Conservation (phyloP, 179 eudicot species). For the Vitellaria paradoxa region DNA sequence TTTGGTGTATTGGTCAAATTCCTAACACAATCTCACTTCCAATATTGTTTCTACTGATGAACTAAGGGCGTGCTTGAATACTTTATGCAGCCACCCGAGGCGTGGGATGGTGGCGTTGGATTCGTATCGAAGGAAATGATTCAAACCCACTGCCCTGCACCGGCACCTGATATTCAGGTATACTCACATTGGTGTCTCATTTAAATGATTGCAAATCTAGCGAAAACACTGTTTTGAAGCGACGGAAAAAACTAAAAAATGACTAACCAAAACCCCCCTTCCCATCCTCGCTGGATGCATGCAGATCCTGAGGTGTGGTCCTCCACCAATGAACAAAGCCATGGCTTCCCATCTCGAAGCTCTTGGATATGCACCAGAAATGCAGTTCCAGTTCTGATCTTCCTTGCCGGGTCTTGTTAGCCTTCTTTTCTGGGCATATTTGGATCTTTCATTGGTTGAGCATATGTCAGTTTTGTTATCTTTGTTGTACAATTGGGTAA, state of each 20-base stretch:
- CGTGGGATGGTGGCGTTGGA: slow-evolving; percentile 73
- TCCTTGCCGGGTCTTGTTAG: neutral
- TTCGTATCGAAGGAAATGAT: slow-evolving; percentile 72
- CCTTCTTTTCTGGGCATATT: neutral
- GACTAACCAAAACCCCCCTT: neutral
- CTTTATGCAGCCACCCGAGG: slow-evolving; percentile 54
- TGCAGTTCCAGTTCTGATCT: slow-evolving; percentile 74
- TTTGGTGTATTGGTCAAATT: no score
- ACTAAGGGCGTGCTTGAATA: slow-evolving; percentile 5
- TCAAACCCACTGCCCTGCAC: slow-evolving; percentile 64
- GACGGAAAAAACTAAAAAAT: neutral
- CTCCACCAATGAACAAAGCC: slow-evolving; percentile 85
- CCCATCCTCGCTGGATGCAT: neutral
- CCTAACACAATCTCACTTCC: no score
- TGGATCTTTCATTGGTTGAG: neutral
- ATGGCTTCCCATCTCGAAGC: slow-evolving; percentile 67
- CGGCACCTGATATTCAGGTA: slow-evolving; percentile 62
- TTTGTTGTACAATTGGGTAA: neutral
- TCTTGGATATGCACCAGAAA: slow-evolving; percentile 60
- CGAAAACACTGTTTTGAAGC: neutral
- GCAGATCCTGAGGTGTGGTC: slow-evolving; percentile 81
- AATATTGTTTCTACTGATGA: neutral
- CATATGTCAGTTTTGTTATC: neutral
- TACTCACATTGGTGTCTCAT: neutral
- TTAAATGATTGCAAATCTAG: neutral